Percentiles rank a stretch among this genome's conserved stretches.
Conservation (phyloP, 129 eudicot species). For the Centaurea solstitialis region DNA sequence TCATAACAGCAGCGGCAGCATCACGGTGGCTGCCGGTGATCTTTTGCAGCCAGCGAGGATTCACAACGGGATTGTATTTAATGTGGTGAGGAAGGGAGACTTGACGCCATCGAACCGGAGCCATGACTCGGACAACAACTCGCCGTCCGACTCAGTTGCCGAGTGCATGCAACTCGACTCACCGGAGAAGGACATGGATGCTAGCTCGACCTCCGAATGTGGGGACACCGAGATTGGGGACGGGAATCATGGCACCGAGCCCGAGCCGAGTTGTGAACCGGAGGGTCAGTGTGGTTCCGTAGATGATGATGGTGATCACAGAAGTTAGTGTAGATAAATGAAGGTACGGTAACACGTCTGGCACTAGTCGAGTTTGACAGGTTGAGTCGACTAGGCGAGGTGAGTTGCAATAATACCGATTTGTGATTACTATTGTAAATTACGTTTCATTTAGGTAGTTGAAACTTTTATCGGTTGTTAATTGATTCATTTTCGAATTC, state of each 20-base stretch:
- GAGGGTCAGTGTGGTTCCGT: neutral
- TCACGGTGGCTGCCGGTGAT: constrained; percentile 81
- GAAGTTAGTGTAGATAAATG: constrained; percentile 5
- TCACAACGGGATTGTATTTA: constrained; percentile 75
- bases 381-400: constrained; percentile 16
- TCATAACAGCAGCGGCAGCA: constrained; percentile 46
- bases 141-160: constrained; percentile 50
- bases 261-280: neutral
- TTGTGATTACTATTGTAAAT: neutral
- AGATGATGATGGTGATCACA: constrained; percentile 13
- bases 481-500: neutral
- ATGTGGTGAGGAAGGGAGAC: constrained; percentile 71
- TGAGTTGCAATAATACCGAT: neutral
- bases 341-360: neutral
- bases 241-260: neutral
- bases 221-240: constrained; percentile 29
- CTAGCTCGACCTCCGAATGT: constrained; percentile 61
- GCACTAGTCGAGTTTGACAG: constrained; percentile 3
- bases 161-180: constrained; percentile 80
- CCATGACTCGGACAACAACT: constrained; percentile 54
- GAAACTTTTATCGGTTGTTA: neutral
- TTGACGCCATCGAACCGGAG: constrained; percentile 67
- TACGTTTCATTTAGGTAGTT: neutral
- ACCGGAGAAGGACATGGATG: constrained; percentile 63
- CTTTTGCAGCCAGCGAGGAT: constrained; percentile 75